phyloP scores from a whole-genome alignment of 768 basidiomycete genomes.

The Boletales sp. region DNA sequence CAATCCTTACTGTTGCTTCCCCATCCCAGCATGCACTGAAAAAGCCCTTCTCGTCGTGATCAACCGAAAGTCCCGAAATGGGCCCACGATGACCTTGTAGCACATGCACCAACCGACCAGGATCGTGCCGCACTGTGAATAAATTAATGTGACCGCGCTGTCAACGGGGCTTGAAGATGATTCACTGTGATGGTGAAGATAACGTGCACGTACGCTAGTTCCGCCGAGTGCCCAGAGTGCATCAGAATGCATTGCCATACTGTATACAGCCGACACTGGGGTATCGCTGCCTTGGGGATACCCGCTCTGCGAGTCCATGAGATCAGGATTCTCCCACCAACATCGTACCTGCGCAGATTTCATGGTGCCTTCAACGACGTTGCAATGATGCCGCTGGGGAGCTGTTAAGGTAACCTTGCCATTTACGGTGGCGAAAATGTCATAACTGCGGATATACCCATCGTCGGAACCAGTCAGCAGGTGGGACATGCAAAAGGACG shows the following conservation, averaged over 20 bases:
- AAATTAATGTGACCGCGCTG: slow-evolving; percentile 91
- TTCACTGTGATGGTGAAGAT: slow-evolving; percentile 16
- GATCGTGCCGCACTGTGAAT: slow-evolving; percentile 89
- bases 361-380: slow-evolving; percentile 88
- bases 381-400: slow-evolving; percentile 84
- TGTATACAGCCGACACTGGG: slow-evolving; percentile 74
- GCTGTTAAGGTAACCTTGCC: slow-evolving; percentile 83
- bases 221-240: slow-evolving; percentile 92
- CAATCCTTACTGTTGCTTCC: slow-evolving; percentile 65
- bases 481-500: slow-evolving; percentile 84
- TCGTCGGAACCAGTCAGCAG: slow-evolving; percentile 90
- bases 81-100: slow-evolving; percentile 69
- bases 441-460: slow-evolving; percentile 90
- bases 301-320: slow-evolving; percentile 16
- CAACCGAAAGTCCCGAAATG: slow-evolving; percentile 80
- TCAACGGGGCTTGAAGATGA: slow-evolving; percentile 13
- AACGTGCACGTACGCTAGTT: slow-evolving; percentile 58
- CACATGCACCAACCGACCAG: slow-evolving; percentile 71
- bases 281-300: slow-evolving; percentile 47
- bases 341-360: slow-evolving; percentile 82
- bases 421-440: slow-evolving; percentile 86
- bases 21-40: slow-evolving; percentile 97
- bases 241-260: slow-evolving; percentile 87
- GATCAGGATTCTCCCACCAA: slow-evolving; percentile 82
- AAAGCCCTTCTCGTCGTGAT: slow-evolving; percentile 78